Evolutionary conservation across 805 yeast species (phyloP), one percentile per base, ranked within the genome.

Genomic region (Candida ulmi): DNA sequence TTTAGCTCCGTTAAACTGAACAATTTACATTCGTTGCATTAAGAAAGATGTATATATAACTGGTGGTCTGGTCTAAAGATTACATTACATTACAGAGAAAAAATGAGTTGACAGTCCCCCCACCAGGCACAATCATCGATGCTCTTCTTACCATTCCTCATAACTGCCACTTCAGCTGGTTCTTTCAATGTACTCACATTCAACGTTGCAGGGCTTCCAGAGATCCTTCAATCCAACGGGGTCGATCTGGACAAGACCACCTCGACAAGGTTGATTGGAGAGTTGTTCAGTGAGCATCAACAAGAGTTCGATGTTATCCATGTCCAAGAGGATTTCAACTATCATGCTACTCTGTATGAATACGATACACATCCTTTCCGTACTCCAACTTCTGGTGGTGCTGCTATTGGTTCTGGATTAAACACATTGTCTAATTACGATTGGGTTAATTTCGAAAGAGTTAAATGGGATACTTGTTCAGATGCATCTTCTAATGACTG

Each of bases 241-340:
- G 44, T 34, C 16, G 16, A 29, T 2, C 21, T 41, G 19, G 44
- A 41, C 23, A 41, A 41, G 30, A 35, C 40, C 24, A 29, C 33
- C 5, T 37, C 44, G 11, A 41, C 44, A 7, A 28, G 37, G 26
- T 8, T 30, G 24, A 41, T 41, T 30, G 44, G 44, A 8, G 25
- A 37, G 25, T 30, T 18, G 11, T 37, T 41, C 23, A 26, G 38
- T 5, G 9, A 32, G 6, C 8, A 30, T 18, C 21, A 30, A 17
- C 36, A 28, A 11, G 16, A 31, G 2, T 32, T 41, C n/a, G 44
- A 37, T 18, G 28, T 41, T 2, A 41, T 41, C 26, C 40, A 41
- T 19, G 41, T 41, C 15, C 41, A 41, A 24, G 44, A 41, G 24
- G 44, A 41, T 37, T 41, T 41, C 44, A 41, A 41, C 33, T 41